These are phyloP conservation scores for Trypanosoma lewisi DNA, from an alignment of 208 protist genomes.

Conservation along the genomic window DNA sequence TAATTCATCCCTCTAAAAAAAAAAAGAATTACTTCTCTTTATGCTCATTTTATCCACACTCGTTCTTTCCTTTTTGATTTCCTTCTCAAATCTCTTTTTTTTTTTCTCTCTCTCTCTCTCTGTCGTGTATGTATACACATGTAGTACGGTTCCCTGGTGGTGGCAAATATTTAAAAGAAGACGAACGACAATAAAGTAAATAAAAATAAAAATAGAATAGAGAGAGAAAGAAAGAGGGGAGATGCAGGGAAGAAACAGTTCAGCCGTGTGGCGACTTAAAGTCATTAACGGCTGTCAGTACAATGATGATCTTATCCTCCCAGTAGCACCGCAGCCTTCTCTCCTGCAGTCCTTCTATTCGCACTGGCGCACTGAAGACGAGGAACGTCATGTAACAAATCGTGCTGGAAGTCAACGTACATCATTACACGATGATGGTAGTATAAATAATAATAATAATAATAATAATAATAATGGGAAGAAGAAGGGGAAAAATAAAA, in stretches of 20 bases:
- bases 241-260: not conserved
- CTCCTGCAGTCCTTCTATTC: constrained; percentile 55
- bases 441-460: too few relatives aligned
- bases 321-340: constrained; percentile 37
- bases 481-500: not conserved
- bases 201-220: not conserved
- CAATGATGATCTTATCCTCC: constrained; percentile 56
- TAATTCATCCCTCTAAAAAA: not conserved
- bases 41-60: not conserved
- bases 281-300: constrained; percentile 54
- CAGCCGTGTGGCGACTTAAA: constrained; percentile 30
- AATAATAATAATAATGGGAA: not conserved
- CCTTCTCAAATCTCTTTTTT: not conserved
- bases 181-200: too few relatives aligned
- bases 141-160: too few relatives aligned
- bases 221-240: not conserved
- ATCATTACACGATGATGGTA: too few relatives aligned
- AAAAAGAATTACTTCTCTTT: not conserved
- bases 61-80: not conserved
- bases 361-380: constrained; percentile 11
- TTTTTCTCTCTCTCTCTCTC: not conserved
- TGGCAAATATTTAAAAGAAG: too few relatives aligned
- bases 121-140: not conserved
- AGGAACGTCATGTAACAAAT: constrained; percentile 1
- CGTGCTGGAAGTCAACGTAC: too few relatives aligned